Conservation (phyloP, 805 yeast species). For the Saturnispora zaruensis region DNA sequence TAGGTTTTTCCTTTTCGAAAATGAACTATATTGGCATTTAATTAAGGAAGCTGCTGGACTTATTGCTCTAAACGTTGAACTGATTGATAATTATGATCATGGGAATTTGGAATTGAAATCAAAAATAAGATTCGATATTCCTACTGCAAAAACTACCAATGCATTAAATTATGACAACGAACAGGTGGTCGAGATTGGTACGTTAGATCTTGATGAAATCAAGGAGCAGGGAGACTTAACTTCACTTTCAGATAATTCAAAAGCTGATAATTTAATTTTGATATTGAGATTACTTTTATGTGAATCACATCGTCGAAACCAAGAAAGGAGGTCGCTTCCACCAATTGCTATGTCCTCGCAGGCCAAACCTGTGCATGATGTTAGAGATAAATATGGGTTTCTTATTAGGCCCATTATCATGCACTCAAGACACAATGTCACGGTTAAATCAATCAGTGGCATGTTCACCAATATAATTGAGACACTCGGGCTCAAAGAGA, state of each 20-base stretch:
- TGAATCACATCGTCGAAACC: constrained; percentile 43
- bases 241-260: constrained; percentile 22
- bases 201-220: not conserved
- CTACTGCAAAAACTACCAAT: not conserved
- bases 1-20: constrained; percentile 74
- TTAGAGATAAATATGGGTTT: constrained; percentile 22
- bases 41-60: constrained; percentile 66
- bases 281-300: constrained; percentile 55
- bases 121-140: constrained; percentile 28
- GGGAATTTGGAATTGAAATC: constrained; percentile 27
- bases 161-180: not conserved
- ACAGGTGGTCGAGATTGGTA: constrained; percentile 1
- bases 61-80: constrained; percentile 58
- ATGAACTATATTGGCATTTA: constrained; percentile 74
- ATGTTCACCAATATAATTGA: constrained; percentile 15
- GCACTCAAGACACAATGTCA: constrained; percentile 45
- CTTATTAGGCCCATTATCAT: constrained; percentile 52
- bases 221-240: constrained; percentile 9
- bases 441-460: constrained; percentile 29
- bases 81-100: constrained; percentile 33
- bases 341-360: constrained; percentile 33
- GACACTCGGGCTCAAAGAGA: constrained; percentile 17
- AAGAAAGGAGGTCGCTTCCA: constrained; percentile 34
- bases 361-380: constrained; percentile 22
- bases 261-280: constrained; percentile 46